These are phyloP conservation scores for Penicillium sp. DNA, from an alignment of 2,329 filamentous ascomycete species.

Conservation along the genomic window DNA sequence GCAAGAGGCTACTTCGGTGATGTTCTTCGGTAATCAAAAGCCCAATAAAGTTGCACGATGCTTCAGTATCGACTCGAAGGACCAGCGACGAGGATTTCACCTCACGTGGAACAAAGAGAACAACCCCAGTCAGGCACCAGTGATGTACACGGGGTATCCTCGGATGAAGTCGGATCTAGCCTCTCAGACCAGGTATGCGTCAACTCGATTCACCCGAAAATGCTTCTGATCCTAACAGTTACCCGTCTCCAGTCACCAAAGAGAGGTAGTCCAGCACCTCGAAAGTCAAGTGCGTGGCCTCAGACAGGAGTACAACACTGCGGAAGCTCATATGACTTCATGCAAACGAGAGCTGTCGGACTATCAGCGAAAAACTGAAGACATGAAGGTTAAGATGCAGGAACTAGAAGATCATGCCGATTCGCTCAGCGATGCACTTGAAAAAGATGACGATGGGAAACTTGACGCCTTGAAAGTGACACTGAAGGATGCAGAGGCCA, in stretches of 20 bases:
- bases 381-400: slow-evolving; percentile 61
- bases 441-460: slow-evolving; percentile 64
- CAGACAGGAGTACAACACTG: slow-evolving; percentile 51
- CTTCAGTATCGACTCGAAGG: slow-evolving; percentile 63
- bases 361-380: slow-evolving; percentile 50
- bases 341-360: slow-evolving; percentile 53
- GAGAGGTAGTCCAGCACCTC: slow-evolving; percentile 55
- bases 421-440: slow-evolving; percentile 67
- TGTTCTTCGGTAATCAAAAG: slow-evolving; percentile 62
- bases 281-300: slow-evolving; percentile 58
- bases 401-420: slow-evolving; percentile 63
- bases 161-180: slow-evolving; percentile 81
- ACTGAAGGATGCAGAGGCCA: slow-evolving; percentile 60
- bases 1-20: slow-evolving; percentile 66
- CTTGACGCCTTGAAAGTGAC: slow-evolving; percentile 61
- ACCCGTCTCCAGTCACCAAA: slow-evolving; percentile 42
- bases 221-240: slow-evolving; percentile 2
- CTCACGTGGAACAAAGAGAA: slow-evolving; percentile 55
- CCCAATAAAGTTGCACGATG: slow-evolving; percentile 73
- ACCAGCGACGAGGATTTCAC: slow-evolving; percentile 63
- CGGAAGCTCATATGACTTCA: slow-evolving; percentile 53
- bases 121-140: slow-evolving; percentile 54
- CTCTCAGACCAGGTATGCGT: slow-evolving; percentile 60
- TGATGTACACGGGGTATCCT: slow-evolving; percentile 57
- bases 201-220: no score